Conservation (phyloP, 768 basidiomycete genomes). For the Kwoniella dejecticola region DNA sequence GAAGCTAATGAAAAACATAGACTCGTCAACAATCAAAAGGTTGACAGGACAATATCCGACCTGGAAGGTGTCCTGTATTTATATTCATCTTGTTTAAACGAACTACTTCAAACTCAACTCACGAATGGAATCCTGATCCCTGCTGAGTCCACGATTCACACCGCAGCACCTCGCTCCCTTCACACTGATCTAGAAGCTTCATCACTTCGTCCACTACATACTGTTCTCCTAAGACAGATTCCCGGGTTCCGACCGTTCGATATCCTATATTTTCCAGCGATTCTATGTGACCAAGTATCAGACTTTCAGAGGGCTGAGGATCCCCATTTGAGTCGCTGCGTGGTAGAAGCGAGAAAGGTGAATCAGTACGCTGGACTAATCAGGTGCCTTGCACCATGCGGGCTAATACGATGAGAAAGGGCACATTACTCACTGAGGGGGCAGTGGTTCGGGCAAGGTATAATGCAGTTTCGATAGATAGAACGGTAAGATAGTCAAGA, state of each 20-base stretch:
- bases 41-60: no score
- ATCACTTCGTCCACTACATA: conserved; percentile 76
- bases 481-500: conserved; percentile 24
- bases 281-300: conserved; percentile 42
- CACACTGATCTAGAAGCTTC: conserved; percentile 66
- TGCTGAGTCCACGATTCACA: conserved; percentile 91
- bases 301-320: conserved; percentile 44
- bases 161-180: conserved; percentile 68
- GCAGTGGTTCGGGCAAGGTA: conserved; percentile 15
- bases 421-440: conserved; percentile 21
- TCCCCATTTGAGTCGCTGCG: conserved; percentile 34
- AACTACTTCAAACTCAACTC: no score
- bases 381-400: no score
- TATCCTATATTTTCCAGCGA: conserved; percentile 78
- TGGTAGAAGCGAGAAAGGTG: no score
- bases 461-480: conserved; percentile 29
- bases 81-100: no score
- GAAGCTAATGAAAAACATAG: conserved; percentile 62
- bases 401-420: no score
- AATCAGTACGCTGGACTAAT: no score
- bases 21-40: no score
- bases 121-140: conserved; percentile 86
- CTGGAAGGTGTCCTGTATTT: no score
- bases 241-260: conserved; percentile 84
- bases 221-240: conserved; percentile 79